Percentiles rank a stretch among this genome's conserved stretches.
Evolutionary conservation across 257 asterid genomes (phyloP).

Genomic region (Agastache rugosa): DNA sequence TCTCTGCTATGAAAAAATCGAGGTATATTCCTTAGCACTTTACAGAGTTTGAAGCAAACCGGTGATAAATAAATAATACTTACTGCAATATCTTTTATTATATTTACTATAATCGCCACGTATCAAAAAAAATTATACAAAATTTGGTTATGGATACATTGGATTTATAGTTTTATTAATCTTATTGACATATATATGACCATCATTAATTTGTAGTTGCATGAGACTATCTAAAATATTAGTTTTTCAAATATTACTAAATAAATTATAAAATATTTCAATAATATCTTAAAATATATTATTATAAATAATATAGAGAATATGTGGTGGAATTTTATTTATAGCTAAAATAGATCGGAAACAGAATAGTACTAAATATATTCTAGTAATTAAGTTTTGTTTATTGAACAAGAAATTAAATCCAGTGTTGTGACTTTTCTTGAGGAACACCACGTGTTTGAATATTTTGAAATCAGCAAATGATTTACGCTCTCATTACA

Average conservation of each 20-base stretch:
- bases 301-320: background rate
- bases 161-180: too few species aligned
- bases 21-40: background rate
- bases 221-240: too few species aligned
- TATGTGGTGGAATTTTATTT: background rate
- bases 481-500: slow-evolving; percentile 10
- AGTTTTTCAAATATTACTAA: too few species aligned
- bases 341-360: background rate
- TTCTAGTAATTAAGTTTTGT: background rate
- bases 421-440: background rate
- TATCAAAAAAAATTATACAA: too few species aligned
- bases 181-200: too few species aligned
- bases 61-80: background rate
- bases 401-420: background rate
- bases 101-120: too few species aligned
- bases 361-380: background rate
- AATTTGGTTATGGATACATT: too few species aligned
- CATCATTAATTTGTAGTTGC: too few species aligned
- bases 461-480: background rate
- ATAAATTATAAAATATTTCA: too few species aligned
- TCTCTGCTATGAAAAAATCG: background rate
- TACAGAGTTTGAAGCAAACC: background rate
- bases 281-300: too few species aligned
- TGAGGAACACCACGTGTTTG: background rate
- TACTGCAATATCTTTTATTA: too few species aligned